A percentile compares a stretch with the other conserved stretches of the same genome.
phyloP scores from a whole-genome alignment of 192 early-diverging fungal genomes.

The Cetraspora pellucida region DNA sequence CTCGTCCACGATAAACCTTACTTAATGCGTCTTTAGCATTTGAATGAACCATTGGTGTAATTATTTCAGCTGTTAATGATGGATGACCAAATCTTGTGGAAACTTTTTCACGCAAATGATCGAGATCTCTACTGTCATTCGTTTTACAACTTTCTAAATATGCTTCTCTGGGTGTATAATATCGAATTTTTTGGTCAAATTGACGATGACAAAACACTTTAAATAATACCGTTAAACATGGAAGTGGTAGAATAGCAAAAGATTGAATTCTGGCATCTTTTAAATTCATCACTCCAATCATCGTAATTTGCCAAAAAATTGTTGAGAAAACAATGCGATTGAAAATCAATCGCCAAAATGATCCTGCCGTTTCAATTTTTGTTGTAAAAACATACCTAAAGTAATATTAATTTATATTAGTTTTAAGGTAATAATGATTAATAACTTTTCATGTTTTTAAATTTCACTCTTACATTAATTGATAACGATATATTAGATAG shows the following conservation, averaged over 20 bases:
- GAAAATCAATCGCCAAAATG: slow-evolving; percentile 69
- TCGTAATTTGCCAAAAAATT: slow-evolving; percentile 67
- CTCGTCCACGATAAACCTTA: slow-evolving; percentile 59
- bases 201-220: slow-evolving; percentile 52
- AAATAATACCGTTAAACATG: slow-evolving; percentile 56
- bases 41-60: slow-evolving; percentile 70
- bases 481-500: slow-evolving; percentile 73
- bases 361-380: slow-evolving; percentile 68
- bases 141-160: slow-evolving; percentile 9
- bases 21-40: slow-evolving; percentile 63
- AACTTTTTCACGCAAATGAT: slow-evolving; percentile 40
- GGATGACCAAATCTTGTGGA: slow-evolving; percentile 67
- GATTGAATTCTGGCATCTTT: slow-evolving; percentile 47
- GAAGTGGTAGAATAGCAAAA: slow-evolving; percentile 58
- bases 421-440: too few relatives aligned
- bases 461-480: slow-evolving; percentile 61
- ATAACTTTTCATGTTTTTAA: too few relatives aligned
- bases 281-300: slow-evolving; percentile 65
- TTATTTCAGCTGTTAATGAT: slow-evolving; percentile 58
- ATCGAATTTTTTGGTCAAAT: slow-evolving; percentile 59
- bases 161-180: slow-evolving; percentile 45
- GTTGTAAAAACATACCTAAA: slow-evolving; percentile 73
- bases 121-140: slow-evolving; percentile 9
- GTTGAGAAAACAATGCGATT: slow-evolving; percentile 69
- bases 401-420: neutral